These are phyloP conservation scores for Torulaspora globosa DNA, from an alignment of 1,139 yeast genomes.

Conservation along the genomic window DNA sequence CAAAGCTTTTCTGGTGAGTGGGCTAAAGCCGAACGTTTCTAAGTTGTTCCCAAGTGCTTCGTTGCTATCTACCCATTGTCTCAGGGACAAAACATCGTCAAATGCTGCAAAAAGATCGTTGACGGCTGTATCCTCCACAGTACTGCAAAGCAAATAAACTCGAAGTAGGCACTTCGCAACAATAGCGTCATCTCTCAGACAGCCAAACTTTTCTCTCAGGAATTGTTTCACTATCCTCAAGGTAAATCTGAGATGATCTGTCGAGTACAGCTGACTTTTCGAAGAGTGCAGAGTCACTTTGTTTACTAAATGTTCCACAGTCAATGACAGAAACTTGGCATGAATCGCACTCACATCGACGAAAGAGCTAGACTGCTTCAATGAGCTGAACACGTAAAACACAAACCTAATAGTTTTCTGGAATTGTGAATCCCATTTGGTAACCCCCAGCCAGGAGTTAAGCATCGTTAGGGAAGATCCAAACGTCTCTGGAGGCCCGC, in stretches of 20 bases:
- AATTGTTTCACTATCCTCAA: conserved; percentile 18
- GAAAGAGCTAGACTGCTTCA: conserved; percentile 7
- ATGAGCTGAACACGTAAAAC: conserved; percentile 26
- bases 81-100: conserved; percentile 18
- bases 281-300: conserved; percentile 7
- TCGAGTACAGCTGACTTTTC: conserved; percentile 12
- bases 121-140: background rate
- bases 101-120: conserved; percentile 13
- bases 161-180: conserved; percentile 28
- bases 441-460: conserved; percentile 21
- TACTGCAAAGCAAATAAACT: conserved; percentile 20
- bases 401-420: conserved; percentile 29
- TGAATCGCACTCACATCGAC: conserved; percentile 15
- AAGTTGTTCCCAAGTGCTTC: background rate
- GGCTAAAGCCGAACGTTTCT: conserved; percentile 2
- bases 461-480: conserved; percentile 18
- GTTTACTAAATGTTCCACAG: conserved; percentile 16
- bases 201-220: conserved; percentile 14
- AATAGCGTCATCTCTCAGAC: conserved; percentile 9
- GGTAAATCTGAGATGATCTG: conserved; percentile 22
- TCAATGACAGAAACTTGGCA: conserved; percentile 19
- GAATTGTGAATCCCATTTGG: conserved; percentile 27
- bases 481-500: conserved; percentile 16
- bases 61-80: conserved; percentile 19
- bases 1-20: conserved; percentile 20